Conservation (phyloP, 441 rosid genomes). For the Arabidopsis lyrata region DNA sequence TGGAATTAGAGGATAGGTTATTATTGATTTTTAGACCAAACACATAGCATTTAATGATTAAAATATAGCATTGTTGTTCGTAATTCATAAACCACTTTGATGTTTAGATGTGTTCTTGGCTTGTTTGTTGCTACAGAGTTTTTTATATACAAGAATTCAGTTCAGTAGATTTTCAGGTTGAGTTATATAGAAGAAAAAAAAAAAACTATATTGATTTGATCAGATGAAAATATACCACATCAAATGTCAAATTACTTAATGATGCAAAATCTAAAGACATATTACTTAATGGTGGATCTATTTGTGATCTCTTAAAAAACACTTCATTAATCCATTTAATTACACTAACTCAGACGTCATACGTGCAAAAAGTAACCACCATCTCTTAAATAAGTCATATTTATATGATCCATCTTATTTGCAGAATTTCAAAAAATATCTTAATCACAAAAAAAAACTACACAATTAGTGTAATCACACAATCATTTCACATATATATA, state of each 20-base stretch:
- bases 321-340: not conserved
- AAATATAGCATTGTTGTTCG: too few species aligned
- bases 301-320: not conserved
- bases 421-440: not conserved
- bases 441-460: too few species aligned
- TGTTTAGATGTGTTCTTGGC: conserved; percentile 11
- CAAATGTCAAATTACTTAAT: not conserved
- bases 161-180: not conserved
- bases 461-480: not conserved
- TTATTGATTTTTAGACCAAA: not conserved
- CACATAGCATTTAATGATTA: not conserved
- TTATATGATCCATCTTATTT: not conserved
- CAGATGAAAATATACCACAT: not conserved
- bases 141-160: not conserved
- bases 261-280: not conserved
- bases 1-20: not conserved
- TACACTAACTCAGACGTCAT: not conserved
- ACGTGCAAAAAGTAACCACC: not conserved
- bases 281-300: not conserved
- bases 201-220: too few species aligned
- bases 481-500: not conserved
- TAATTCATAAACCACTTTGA: not conserved
- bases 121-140: not conserved
- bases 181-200: not conserved
- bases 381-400: not conserved